phyloP scores from a whole-genome alignment of 257 asterid genomes.

The Eustoma russellianum region DNA sequence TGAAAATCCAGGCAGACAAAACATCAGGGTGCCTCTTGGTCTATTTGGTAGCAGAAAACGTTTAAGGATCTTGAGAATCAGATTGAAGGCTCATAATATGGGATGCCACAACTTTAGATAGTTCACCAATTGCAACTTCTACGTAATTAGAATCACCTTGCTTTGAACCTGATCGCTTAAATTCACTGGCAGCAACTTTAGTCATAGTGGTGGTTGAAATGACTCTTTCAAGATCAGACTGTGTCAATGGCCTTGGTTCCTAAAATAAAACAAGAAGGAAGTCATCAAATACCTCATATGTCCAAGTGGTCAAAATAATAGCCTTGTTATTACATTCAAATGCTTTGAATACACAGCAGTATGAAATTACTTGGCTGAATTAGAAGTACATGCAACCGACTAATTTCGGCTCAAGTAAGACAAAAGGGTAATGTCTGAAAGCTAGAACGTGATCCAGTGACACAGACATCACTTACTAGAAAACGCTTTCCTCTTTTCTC shows the following conservation, averaged over 20 bases:
- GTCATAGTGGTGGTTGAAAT: conserved; percentile 50
- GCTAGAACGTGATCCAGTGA: not conserved
- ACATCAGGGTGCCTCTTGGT: too few species aligned
- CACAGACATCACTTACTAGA: conserved; percentile 30
- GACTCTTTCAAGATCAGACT: conserved; percentile 56
- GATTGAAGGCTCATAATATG: conserved; percentile 42
- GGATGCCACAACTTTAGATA: conserved; percentile 48
- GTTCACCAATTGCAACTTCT: conserved; percentile 42
- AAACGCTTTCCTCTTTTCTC: conserved; percentile 54
- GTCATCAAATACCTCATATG: not conserved
- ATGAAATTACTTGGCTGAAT: too few species aligned
- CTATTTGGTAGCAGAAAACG: not conserved
- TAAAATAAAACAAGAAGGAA: conserved; percentile 9
- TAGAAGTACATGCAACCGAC: not conserved
- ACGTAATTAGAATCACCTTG: conserved; percentile 45
- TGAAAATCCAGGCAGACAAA: too few species aligned
- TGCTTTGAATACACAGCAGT: too few species aligned
- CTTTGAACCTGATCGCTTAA: conserved; percentile 33
- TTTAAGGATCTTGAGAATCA: conserved; percentile 38
- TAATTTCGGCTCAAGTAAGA: too few species aligned
- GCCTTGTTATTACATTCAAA: not conserved
- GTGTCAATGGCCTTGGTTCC: conserved; percentile 66
- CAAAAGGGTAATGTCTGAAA: not conserved
- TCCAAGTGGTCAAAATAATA: not conserved
- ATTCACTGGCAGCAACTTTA: conserved; percentile 63